These are phyloP conservation scores for Tilletia indica DNA, from an alignment of 1,284 basidiomycete species.

Conservation along the genomic window DNA sequence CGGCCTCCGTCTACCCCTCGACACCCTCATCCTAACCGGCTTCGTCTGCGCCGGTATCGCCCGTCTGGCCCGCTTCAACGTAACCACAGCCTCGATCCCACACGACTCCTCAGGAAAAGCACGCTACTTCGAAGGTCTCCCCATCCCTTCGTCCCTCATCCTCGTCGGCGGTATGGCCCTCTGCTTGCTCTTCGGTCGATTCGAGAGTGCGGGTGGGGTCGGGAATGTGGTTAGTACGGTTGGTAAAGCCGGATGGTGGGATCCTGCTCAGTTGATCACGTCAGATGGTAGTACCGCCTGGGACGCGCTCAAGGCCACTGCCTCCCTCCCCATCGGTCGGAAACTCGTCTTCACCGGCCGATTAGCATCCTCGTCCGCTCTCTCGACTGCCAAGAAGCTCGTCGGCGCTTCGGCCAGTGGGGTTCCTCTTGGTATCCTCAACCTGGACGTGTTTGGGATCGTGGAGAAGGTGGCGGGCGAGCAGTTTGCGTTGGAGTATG, in stretches of 20 bases:
- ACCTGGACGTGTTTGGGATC: slow-evolving; percentile 10
- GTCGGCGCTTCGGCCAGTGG: slow-evolving; percentile 59
- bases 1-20: slow-evolving; percentile 83
- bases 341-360: slow-evolving; percentile 11
- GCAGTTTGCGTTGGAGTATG: slow-evolving; percentile 11
- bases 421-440: background rate
- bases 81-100: slow-evolving; percentile 89
- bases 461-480: background rate
- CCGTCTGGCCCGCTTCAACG: slow-evolving; percentile 94
- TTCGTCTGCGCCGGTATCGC: slow-evolving; percentile 97
- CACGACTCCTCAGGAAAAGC: slow-evolving; percentile 83
- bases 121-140: slow-evolving; percentile 94
- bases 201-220: slow-evolving; percentile 63
- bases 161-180: slow-evolving; percentile 78
- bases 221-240: slow-evolving; percentile 14
- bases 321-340: slow-evolving; percentile 28
- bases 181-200: slow-evolving; percentile 79
- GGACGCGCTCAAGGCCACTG: slow-evolving; percentile 29
- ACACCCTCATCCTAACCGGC: slow-evolving; percentile 78
- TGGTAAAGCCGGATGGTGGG: slow-evolving; percentile 25
- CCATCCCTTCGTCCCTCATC: slow-evolving; percentile 84
- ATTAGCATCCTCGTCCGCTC: slow-evolving; percentile 69
- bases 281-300: slow-evolving; percentile 28
- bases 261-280: slow-evolving; percentile 11
- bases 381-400: slow-evolving; percentile 80